Evolutionary conservation across 768 basidiomycete genomes (phyloP).

Genomic region (Pseudohyphozyma bogoriensis): DNA sequence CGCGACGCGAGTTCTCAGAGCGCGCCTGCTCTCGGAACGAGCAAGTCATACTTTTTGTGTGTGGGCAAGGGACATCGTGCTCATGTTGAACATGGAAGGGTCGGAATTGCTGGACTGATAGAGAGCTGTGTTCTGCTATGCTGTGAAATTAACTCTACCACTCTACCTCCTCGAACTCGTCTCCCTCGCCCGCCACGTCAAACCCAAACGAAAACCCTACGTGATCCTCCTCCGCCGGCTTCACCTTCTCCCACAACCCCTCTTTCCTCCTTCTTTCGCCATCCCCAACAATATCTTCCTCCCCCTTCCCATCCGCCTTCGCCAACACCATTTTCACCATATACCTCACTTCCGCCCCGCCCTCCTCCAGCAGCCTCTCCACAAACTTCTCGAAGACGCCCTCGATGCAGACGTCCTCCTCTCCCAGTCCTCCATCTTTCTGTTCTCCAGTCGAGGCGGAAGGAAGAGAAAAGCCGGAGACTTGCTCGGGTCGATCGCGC

Average conservation of each 20-base stretch:
- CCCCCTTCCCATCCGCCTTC: background rate
- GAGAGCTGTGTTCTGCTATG: too few species aligned
- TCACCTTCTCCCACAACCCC: background rate
- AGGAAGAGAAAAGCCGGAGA: conserved; percentile 32
- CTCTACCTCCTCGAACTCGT: conserved; percentile 4
- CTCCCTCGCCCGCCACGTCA: conserved; percentile 9
- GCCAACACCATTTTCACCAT: background rate
- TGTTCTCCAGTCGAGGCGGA: background rate
- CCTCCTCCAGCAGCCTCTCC: conserved; percentile 4
- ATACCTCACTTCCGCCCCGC: background rate
- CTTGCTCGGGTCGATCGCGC: conserved; percentile 23
- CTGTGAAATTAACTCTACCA: too few species aligned
- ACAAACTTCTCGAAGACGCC: conserved; percentile 25
- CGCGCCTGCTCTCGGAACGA: too few species aligned
- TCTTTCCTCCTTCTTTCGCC: background rate
- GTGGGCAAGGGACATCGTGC: too few species aligned
- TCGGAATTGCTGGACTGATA: too few species aligned
- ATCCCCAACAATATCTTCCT: too few species aligned
- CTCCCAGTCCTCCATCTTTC: conserved; percentile 1
- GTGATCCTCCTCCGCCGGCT: background rate
- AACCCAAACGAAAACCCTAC: conserved; percentile 25
- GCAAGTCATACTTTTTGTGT: too few species aligned
- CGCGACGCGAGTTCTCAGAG: too few species aligned
- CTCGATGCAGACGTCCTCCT: conserved; percentile 8
- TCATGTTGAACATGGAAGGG: too few species aligned